phyloP scores from a whole-genome alignment of 805 yeast genomes.

The Ogataea pini region DNA sequence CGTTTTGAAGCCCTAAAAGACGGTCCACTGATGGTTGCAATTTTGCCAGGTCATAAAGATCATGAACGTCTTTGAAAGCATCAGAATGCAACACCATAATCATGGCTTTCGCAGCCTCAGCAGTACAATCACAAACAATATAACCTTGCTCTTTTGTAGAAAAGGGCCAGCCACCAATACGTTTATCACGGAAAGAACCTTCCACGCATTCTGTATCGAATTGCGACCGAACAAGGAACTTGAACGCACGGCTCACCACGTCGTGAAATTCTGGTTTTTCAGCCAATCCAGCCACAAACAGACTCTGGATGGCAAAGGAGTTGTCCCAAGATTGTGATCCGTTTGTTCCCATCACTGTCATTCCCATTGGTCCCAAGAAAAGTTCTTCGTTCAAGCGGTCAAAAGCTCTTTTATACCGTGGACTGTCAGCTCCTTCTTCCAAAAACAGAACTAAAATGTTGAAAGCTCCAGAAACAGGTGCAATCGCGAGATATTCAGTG shows the following conservation, averaged over 20 bases:
- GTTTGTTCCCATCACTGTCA: slow-evolving; percentile 94
- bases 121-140: slow-evolving; percentile 95
- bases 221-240: slow-evolving; percentile 78
- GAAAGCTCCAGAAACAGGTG: slow-evolving; percentile 91
- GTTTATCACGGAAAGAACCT: slow-evolving; percentile 78
- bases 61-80: slow-evolving; percentile 42
- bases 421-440: slow-evolving; percentile 71
- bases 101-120: slow-evolving; percentile 91
- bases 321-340: slow-evolving; percentile 98
- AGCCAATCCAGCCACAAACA: slow-evolving; percentile 76
- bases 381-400: slow-evolving; percentile 71
- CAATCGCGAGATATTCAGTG: slow-evolving; percentile 82
- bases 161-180: slow-evolving; percentile 95
- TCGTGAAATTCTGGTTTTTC: slow-evolving; percentile 64
- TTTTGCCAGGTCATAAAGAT: slow-evolving; percentile 48
- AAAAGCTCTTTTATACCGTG: slow-evolving; percentile 53
- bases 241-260: slow-evolving; percentile 63
- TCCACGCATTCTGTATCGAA: slow-evolving; percentile 76
- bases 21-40: slow-evolving; percentile 75
- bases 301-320: slow-evolving; percentile 85
- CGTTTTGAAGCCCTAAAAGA: slow-evolving; percentile 73
- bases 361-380: slow-evolving; percentile 86
- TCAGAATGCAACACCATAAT: slow-evolving; percentile 81
- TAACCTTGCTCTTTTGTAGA: slow-evolving; percentile 96
- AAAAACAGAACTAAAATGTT: slow-evolving; percentile 68